Percentiles rank a stretch among this genome's conserved stretches.
Conservation (phyloP, 441 rosid genomes). For the Pelargonium myrrhifolium region DNA sequence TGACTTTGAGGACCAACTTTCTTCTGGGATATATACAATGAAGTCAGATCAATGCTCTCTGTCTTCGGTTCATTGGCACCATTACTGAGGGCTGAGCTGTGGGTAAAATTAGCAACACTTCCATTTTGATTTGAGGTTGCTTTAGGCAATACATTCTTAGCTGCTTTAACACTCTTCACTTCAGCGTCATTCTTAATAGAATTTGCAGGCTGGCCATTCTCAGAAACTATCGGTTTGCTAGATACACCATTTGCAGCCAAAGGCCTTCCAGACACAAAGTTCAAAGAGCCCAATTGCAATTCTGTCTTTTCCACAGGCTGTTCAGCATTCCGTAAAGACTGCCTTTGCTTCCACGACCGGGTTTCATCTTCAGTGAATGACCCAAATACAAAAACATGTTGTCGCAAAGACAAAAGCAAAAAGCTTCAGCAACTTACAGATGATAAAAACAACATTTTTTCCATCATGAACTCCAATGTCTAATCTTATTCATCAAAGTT, state of each 20-base stretch:
- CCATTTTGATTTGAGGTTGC: constrained; percentile 41
- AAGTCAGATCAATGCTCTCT: constrained; percentile 29
- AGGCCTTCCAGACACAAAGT: constrained; percentile 31
- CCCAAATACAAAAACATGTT: constrained; percentile 67
- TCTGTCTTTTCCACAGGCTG: constrained; percentile 34
- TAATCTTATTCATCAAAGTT: background rate
- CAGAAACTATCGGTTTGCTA: constrained; percentile 21
- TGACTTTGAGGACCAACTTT: constrained; percentile 31
- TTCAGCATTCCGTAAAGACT: constrained; percentile 37
- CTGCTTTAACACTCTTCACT: constrained; percentile 20
- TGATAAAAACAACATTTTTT: background rate
- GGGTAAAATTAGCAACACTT: constrained; percentile 20
- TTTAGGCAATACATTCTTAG: constrained; percentile 20
- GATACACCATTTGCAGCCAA: constrained; percentile 30
- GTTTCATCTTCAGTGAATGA: constrained; percentile 93
- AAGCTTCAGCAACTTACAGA: background rate
- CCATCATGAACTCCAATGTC: background rate
- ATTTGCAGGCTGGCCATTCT: constrained; percentile 32
- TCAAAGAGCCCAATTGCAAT: constrained; percentile 47
- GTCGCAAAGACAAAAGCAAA: constrained; percentile 13
- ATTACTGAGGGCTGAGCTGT: constrained; percentile 28
- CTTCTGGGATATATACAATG: constrained; percentile 29
- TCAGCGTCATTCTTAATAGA: constrained; percentile 23
- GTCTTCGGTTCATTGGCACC: constrained; percentile 33
- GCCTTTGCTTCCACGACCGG: constrained; percentile 40